Conservation (phyloP, 306 rosid species). For the Castanopsis chinensis region DNA sequence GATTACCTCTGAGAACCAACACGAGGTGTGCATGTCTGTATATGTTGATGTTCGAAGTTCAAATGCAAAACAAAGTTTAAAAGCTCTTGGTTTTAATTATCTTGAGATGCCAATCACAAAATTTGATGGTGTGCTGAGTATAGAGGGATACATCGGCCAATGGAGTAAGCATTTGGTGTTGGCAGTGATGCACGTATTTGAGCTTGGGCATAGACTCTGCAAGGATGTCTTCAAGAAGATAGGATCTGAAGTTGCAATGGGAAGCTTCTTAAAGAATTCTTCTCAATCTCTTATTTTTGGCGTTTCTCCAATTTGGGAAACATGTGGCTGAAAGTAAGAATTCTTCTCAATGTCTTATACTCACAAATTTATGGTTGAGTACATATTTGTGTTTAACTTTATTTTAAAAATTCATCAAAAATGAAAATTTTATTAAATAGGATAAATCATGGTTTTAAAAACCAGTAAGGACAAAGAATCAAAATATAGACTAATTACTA, state of each 20-base stretch:
- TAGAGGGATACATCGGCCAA: slow-evolving; percentile 45
- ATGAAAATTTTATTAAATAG: no score
- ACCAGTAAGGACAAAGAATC: no score
- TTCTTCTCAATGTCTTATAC: no score
- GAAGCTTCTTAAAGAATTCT: slow-evolving; percentile 56
- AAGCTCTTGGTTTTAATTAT: slow-evolving; percentile 63
- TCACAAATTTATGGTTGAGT: no score
- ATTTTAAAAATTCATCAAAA: no score
- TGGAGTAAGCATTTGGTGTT: slow-evolving; percentile 71
- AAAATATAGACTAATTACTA: no score
- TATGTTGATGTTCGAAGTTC: no score
- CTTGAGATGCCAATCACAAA: slow-evolving; percentile 42
- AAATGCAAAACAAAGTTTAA: slow-evolving; percentile 50
- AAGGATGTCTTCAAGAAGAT: slow-evolving; percentile 46
- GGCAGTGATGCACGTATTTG: no score
- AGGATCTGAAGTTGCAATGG: slow-evolving; percentile 30
- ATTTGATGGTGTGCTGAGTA: slow-evolving; percentile 26
- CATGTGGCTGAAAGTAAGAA: slow-evolving; percentile 46
- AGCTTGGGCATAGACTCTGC: slow-evolving; percentile 48
- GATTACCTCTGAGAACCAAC: no score
- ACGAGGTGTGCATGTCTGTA: no score
- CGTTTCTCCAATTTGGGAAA: slow-evolving; percentile 69
- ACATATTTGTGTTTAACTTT: no score
- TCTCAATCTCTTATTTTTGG: slow-evolving; percentile 51
- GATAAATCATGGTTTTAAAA: no score